Evolutionary conservation across 2,329 filamentous ascomycete genomes (phyloP).

Genomic region (Hypoxylon sp.): DNA sequence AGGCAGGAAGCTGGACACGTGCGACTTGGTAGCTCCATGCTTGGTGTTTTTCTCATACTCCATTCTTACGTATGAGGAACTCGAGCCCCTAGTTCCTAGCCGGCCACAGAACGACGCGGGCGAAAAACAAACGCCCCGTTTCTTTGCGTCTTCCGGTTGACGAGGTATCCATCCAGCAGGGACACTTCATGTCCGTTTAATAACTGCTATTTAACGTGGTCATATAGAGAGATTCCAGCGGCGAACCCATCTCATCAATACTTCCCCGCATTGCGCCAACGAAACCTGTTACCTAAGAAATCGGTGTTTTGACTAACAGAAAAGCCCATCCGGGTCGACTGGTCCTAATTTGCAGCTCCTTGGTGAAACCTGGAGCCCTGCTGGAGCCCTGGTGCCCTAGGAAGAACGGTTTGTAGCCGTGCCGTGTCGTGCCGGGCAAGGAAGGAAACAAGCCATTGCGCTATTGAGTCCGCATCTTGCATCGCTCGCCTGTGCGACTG

Average conservation of each 20-base stretch:
- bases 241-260: conserved; percentile 47
- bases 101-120: conserved; percentile 22
- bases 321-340: conserved; percentile 52
- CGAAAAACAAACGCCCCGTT: conserved; percentile 31
- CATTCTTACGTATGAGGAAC: conserved; percentile 42
- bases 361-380: conserved; percentile 44
- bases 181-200: conserved; percentile 35
- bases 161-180: conserved; percentile 19
- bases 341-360: conserved; percentile 31
- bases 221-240: conserved; percentile 21
- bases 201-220: conserved; percentile 14
- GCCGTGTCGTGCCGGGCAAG: conserved; percentile 32
- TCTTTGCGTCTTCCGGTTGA: conserved; percentile 27
- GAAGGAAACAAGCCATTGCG: conserved; percentile 44
- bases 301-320: conserved; percentile 64
- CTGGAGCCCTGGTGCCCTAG: conserved; percentile 21
- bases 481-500: conserved; percentile 43
- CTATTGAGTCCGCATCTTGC: conserved; percentile 51
- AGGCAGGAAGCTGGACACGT: conserved; percentile 32
- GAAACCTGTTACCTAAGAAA: conserved; percentile 64
- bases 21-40: conserved; percentile 34
- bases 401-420: conserved; percentile 31
- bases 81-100: conserved; percentile 17
- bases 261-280: conserved; percentile 61
- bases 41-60: conserved; percentile 40